Evolutionary conservation across 2,329 filamentous ascomycete genomes (phyloP).

Genomic region (Paracoccidioides brasiliensis): DNA sequence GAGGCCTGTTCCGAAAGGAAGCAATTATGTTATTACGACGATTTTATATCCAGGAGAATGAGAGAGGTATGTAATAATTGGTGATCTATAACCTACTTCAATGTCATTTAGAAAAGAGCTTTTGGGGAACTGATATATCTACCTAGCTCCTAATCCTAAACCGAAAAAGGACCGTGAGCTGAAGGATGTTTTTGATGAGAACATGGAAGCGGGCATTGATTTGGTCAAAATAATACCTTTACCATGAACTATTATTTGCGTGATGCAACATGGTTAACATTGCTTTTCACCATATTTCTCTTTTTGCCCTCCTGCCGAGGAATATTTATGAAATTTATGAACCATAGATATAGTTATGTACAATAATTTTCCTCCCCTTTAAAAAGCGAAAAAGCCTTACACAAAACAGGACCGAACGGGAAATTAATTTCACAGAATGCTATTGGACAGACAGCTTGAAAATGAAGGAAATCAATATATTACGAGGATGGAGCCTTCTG

Average conservation of each 20-base stretch:
- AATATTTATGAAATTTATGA: background rate
- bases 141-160: slow-evolving; percentile 47
- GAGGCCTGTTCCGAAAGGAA: slow-evolving; percentile 80
- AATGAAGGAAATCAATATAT: background rate
- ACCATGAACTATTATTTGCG: background rate
- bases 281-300: background rate
- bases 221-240: background rate
- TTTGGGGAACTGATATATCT: slow-evolving; percentile 4
- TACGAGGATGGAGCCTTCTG: slow-evolving; percentile 17
- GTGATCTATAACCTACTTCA: background rate
- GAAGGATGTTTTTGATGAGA: slow-evolving; percentile 41
- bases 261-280: background rate
- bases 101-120: background rate
- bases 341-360: slow-evolving; percentile 5
- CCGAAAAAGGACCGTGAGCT: slow-evolving; percentile 51
- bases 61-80: slow-evolving; percentile 50
- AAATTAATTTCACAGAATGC: background rate
- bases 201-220: background rate
- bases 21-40: slow-evolving; percentile 82
- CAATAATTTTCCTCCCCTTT: background rate
- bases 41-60: slow-evolving; percentile 98
- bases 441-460: background rate
- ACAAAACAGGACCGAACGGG: background rate
- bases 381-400: background rate
- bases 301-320: background rate